These are phyloP conservation scores for Beverwykella pulmonaria DNA, from an alignment of 495 filamentous ascomycete genomes.

Conservation along the genomic window DNA sequence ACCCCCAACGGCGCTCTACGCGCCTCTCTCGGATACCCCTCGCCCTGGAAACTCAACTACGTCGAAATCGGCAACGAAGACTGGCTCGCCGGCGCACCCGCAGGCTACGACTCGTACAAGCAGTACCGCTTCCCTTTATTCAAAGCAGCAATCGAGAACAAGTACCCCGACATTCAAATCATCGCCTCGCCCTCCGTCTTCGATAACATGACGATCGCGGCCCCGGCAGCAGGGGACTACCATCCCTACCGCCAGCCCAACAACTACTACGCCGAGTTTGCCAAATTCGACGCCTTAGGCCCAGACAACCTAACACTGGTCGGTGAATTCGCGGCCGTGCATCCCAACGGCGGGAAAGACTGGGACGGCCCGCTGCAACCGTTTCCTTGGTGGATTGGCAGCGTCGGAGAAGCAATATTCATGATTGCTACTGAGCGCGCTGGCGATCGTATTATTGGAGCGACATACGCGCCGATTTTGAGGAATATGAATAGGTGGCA, in stretches of 20 bases:
- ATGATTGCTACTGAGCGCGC: slow-evolving; percentile 42
- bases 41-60: slow-evolving; percentile 53
- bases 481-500: slow-evolving; percentile 54
- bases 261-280: slow-evolving; percentile 46
- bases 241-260: slow-evolving; percentile 41
- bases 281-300: slow-evolving; percentile 34
- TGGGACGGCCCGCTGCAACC: slow-evolving; percentile 28
- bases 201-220: slow-evolving; percentile 23
- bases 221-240: slow-evolving; percentile 22
- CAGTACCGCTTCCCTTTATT: slow-evolving; percentile 52
- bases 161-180: slow-evolving; percentile 53
- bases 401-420: slow-evolving; percentile 43
- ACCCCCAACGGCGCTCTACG: slow-evolving; percentile 52
- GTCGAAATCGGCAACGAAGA: slow-evolving; percentile 64
- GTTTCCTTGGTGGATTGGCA: slow-evolving; percentile 37
- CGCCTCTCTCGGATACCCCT: slow-evolving; percentile 51
- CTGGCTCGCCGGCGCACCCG: slow-evolving; percentile 50
- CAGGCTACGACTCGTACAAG: slow-evolving; percentile 31
- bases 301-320: slow-evolving; percentile 34
- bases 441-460: slow-evolving; percentile 39
- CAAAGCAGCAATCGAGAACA: slow-evolving; percentile 53
- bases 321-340: slow-evolving; percentile 37
- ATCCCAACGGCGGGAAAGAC: slow-evolving; percentile 36
- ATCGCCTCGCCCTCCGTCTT: slow-evolving; percentile 19
- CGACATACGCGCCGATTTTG: slow-evolving; percentile 51